These are phyloP conservation scores for Akanthomyces lecanii DNA, from an alignment of 2,329 filamentous ascomycete species.

Conservation along the genomic window DNA sequence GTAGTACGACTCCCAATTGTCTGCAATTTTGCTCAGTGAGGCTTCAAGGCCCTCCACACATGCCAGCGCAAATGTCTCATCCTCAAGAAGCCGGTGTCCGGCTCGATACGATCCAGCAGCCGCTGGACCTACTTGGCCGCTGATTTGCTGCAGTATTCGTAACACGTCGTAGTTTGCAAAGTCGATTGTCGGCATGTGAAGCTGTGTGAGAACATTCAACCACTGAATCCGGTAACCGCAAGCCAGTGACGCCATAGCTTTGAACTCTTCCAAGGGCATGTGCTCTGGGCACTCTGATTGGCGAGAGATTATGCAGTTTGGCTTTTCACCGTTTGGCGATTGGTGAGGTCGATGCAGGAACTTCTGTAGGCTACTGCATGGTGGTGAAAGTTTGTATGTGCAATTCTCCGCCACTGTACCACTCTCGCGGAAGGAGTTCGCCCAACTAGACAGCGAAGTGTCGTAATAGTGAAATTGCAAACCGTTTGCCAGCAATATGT, in stretches of 20 bases:
- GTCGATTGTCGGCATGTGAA: neutral
- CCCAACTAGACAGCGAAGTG: neutral
- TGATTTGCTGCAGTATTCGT: neutral
- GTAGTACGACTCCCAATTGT: constrained; percentile 9
- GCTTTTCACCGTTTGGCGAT: neutral
- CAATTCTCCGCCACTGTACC: neutral
- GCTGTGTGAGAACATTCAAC: constrained; percentile 11
- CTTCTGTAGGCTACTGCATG: neutral
- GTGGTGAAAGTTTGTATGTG: neutral
- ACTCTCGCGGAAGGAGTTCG: neutral
- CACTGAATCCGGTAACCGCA: constrained; percentile 5
- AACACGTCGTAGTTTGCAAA: constrained; percentile 3
- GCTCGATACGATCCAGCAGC: neutral
- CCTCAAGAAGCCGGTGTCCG: neutral
- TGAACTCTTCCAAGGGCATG: constrained; percentile 24
- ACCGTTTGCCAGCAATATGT: neutral
- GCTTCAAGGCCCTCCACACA: neutral
- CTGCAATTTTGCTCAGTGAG: neutral
- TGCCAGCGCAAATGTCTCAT: neutral
- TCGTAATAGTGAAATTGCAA: constrained; percentile 1
- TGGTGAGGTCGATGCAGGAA: neutral
- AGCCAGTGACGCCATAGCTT: neutral
- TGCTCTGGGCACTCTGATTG: constrained; percentile 4
- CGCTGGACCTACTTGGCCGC: neutral
- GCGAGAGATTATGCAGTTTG: neutral